Percentiles rank a stretch among this genome's conserved stretches.
These are phyloP conservation scores for Erysiphe pulchra DNA, from an alignment of 2,329 filamentous ascomycete genomes.

Conservation along the genomic window DNA sequence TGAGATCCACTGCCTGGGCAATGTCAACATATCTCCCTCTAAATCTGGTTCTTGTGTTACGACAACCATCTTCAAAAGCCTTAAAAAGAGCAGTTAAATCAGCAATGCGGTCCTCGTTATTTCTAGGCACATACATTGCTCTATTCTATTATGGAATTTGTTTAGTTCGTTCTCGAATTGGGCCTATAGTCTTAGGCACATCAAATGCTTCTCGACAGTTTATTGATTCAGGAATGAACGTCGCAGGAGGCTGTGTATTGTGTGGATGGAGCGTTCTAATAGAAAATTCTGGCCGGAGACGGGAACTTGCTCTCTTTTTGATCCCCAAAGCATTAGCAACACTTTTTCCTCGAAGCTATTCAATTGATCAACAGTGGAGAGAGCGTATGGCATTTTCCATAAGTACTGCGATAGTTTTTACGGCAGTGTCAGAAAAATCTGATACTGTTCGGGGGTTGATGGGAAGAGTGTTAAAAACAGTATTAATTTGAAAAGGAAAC, in stretches of 20 bases:
- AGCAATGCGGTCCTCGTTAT: conserved; percentile 45
- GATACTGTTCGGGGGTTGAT: conserved; percentile 40
- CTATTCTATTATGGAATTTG: conserved; percentile 74
- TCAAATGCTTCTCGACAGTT: conserved; percentile 21
- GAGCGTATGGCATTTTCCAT: conserved; percentile 40
- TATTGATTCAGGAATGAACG: conserved; percentile 39
- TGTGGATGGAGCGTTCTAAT: conserved; percentile 66
- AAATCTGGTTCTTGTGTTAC: conserved; percentile 36
- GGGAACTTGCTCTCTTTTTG: conserved; percentile 60
- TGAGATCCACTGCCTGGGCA: conserved; percentile 44
- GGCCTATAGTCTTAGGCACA: conserved; percentile 37
- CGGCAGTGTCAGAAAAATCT: conserved; percentile 35
- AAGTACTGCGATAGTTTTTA: conserved; percentile 45
- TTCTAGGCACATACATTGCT: conserved; percentile 51
- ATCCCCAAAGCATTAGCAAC: conserved; percentile 54
- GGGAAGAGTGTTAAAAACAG: conserved; percentile 25
- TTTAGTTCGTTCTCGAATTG: conserved; percentile 45
- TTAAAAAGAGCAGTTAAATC: conserved; percentile 25
- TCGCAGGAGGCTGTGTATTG: conserved; percentile 43
- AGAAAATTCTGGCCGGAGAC: conserved; percentile 36
- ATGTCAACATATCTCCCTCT: conserved; percentile 55
- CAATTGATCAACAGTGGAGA: conserved; percentile 33
- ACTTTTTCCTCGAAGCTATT: conserved; percentile 45
- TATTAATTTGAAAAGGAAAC: conserved; percentile 4
- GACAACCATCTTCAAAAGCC: conserved; percentile 20